Evolutionary conservation across 2,329 filamentous ascomycete species (phyloP).

Genomic region (Ophiosphaerella narmari): DNA sequence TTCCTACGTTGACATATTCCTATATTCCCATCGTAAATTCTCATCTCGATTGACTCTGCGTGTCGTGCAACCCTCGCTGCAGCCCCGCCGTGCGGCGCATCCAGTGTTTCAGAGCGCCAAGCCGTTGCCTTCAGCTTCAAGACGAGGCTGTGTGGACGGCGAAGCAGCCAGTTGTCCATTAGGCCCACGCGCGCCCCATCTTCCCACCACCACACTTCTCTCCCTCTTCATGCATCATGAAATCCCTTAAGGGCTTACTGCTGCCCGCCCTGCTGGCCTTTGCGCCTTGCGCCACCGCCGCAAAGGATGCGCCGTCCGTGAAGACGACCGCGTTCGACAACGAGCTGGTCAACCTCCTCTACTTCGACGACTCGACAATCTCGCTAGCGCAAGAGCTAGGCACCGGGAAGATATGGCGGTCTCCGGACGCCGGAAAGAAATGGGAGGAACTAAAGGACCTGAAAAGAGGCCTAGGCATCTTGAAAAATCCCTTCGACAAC

Average conservation of each 20-base stretch:
- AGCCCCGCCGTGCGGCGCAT: slow-evolving; percentile 29
- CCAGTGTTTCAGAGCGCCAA: slow-evolving; percentile 40
- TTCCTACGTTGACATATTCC: background rate
- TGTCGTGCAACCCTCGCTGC: slow-evolving; percentile 6
- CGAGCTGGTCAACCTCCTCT: slow-evolving; percentile 72
- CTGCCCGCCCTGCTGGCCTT: slow-evolving; percentile 58
- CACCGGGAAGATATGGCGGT: slow-evolving; percentile 72
- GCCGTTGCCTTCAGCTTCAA: slow-evolving; percentile 33
- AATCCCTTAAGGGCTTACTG: slow-evolving; percentile 47
- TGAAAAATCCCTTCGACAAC: slow-evolving; percentile 78
- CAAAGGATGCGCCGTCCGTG: slow-evolving; percentile 69
- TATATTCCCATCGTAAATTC: background rate
- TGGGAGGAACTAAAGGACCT: slow-evolving; percentile 73
- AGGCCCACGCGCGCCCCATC: slow-evolving; percentile 18
- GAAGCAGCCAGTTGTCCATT: slow-evolving; percentile 44
- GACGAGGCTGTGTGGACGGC: slow-evolving; percentile 35
- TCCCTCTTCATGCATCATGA: slow-evolving; percentile 46
- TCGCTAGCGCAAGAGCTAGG: slow-evolving; percentile 73
- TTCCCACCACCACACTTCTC: slow-evolving; percentile 17
- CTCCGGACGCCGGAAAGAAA: slow-evolving; percentile 75
- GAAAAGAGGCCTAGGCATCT: slow-evolving; percentile 64
- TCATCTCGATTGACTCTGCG: background rate
- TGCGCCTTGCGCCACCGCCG: slow-evolving; percentile 34
- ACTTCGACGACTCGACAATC: slow-evolving; percentile 88
- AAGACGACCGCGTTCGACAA: slow-evolving; percentile 68